Base-by-base conservation (phyloP, 2,329 filamentous ascomycete species). In the Alternaria arbusti region DNA sequence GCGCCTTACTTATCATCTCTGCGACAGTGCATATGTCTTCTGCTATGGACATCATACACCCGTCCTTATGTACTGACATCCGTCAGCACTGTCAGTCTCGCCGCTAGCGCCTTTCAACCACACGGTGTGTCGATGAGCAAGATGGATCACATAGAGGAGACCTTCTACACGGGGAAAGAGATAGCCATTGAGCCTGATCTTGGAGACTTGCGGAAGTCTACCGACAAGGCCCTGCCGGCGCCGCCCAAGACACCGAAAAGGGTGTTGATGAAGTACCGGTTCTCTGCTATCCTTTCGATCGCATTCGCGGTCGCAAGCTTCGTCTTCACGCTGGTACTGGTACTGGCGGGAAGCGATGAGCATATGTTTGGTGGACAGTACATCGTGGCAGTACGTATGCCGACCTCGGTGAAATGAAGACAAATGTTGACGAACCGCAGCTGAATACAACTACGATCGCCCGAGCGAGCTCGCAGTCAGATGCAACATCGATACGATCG, bases 181-280 rank as follows among this genome's bases (percentile, higher is more conserved):
- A 60, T 66, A 4, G 46, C 23, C 8, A 66, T 73, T 25, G 63
- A 69, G 51, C 70, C 67, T 12, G 71, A 74, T 46, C 55, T 74
- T 20, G 70, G 66, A 49, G 72, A 73, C 40, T 65, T 66, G 51
- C 58, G 69, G 55, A 60, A 64, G 55, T 72, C 68, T 12, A 69
- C 57, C 3, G 65, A 63, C 47, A 72, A 69, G 57, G 67, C 70
- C 22, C 57, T 73, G 10, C 69, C 72, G 11, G 60, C 60, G 6
- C 64, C 61, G 3, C 69, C 71, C 3, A 69, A 61, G 22, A 73
- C 72, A 20, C 63, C 70, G 6, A 69, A 64, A 43, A 63, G 65
- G 50, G 59, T 69, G 8, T 64, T 73, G 64, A 57, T 60, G 58
- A 71, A 68, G 40, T 71, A 68, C 23, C 40, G 73, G 22, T 64